Base-by-base conservation (phyloP, 1,139 yeast genomes). In the Diutina rugosa region DNA sequence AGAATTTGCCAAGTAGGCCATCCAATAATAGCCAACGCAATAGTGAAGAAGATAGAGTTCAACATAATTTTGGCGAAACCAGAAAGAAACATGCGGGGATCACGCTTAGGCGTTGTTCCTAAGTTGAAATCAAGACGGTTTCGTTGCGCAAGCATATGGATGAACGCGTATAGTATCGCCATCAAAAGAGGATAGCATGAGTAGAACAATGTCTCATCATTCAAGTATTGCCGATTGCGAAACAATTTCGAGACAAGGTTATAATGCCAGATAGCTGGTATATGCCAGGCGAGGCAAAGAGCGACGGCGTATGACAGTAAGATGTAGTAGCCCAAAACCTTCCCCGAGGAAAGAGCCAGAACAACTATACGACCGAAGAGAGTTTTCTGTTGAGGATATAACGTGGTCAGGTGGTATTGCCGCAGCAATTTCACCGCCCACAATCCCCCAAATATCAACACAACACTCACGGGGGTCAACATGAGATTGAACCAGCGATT, bases 171-270 rank as follows among this genome's bases (percentile, higher is more conserved):
- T 9, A 76, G 57, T 0, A 76, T 51, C 0, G 85, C 81, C n/a
- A 65, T 55, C 45, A 73, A 66, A 7, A 76, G 63, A 1, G 74
- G 64, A 57, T 72, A 73, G 58, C 68, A 71, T 76, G 79, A 78
- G 62, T 72, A 77, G 63, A 75, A 85, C 4, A 84, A 76, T 72
- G 79, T 81, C 58, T 78, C 75, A 64, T 86, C 93, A 63, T 85
- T 87, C 56, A 84, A 66, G 56, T 78, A 73, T 1, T 87, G 85
- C 58, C 74, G 76, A 56, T 78, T 79, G 56, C 77, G 69, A 61
- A 73, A 77, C 72, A 82, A 72, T 66, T 79, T 69, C 62, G 80
- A 64, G 68, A 77, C 59, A 63, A 68, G 61, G 59, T 69, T 72
- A 59, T 70, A 74, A 48, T 72, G 66, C 45, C 60, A 61, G 38